Base-by-base conservation (phyloP, 2,329 filamentous ascomycete genomes). In the Apiospora koreana region DNA sequence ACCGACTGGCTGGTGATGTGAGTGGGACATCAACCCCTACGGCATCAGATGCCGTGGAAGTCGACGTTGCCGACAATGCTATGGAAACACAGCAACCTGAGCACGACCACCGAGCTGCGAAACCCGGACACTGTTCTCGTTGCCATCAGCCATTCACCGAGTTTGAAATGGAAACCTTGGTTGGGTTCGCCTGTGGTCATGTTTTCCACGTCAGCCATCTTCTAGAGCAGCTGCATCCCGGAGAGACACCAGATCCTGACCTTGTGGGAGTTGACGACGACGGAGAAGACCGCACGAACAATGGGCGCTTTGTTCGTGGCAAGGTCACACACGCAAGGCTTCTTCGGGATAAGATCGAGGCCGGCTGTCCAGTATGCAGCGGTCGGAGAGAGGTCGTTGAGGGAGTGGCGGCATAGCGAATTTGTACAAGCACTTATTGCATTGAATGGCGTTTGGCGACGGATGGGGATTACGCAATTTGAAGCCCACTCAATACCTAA, bases 281-380 rank as follows among this genome's bases (percentile, higher is more conserved):
- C 50, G 82, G 85, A 45, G 83, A 85, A 46, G 83, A 81, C 21
- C 78, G 81, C 14, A 79, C 83, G 21, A 80, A 79, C 69, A 80
- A 81, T 35, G 86, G 87, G 9, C 86, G 91, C 70, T 93, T 92
- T 68, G 90, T 98, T 8, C 93, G 94, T 0, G 89, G 92, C 41
- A 98, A 98, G 81, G 94, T 97, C 38, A 96, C 93, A 73, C 93
- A 94, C 78, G 94, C 95, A 48, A 88, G 94, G 73, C 79, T 97
- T 69, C 81, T 97, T 71, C 87, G 91, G 74, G 92, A 95, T 76
- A 89, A 89, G 72, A 86, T 95, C 45, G 83, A 85, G 64, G 87
- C 86, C 10, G 91, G 91, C 0, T 93, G 91, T 81, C 88, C 90
- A 0, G 83, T 91, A 23, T 92, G 90, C 76, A 77, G 75, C 69